Percentiles rank a stretch among this genome's conserved stretches.
phyloP scores from a whole-genome alignment of 202 grass and related monocot genomes.

The Saccharum hybrid region DNA sequence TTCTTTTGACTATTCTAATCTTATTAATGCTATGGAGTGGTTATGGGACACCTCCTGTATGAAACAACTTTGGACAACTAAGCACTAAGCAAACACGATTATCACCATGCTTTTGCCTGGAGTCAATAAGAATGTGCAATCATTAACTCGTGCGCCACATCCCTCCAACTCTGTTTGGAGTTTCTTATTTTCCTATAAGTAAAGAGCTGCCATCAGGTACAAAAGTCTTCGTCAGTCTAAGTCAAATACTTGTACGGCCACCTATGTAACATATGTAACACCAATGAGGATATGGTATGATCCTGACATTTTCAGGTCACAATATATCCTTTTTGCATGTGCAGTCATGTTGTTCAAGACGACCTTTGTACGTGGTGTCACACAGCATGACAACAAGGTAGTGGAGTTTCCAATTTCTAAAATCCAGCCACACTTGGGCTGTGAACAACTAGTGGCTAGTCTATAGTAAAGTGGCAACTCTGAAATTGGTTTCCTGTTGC shows the following conservation, averaged over 20 bases:
- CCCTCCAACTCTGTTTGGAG: conserved; percentile 23
- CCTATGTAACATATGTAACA: conserved; percentile 24
- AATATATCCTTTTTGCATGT: conserved; percentile 28
- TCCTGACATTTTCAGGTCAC: conserved; percentile 44
- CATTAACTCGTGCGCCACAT: conserved; percentile 15
- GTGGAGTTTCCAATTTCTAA: conserved; percentile 51
- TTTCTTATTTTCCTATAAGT: conserved; percentile 34
- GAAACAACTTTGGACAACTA: conserved; percentile 5
- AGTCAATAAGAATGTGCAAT: conserved; percentile 19
- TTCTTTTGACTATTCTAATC: conserved; percentile 31
- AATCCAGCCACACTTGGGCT: conserved; percentile 27
- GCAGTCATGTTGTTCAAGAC: conserved; percentile 44
- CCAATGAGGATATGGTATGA: conserved; percentile 37
- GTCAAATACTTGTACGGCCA: conserved; percentile 31
- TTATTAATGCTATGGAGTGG: not conserved
- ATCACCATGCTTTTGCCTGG: conserved; percentile 25
- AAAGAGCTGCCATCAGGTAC: conserved; percentile 21
- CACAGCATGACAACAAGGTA: conserved; percentile 49
- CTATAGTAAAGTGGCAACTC: conserved; percentile 27
- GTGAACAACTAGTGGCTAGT: conserved; percentile 35
- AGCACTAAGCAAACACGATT: conserved; percentile 16
- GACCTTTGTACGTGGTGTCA: conserved; percentile 32
- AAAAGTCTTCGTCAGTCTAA: conserved; percentile 13
- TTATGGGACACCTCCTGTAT: not conserved
- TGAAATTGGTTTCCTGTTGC: conserved; percentile 43